Percentiles rank a stretch among this genome's conserved stretches.
Evolutionary conservation across 1,139 yeast genomes (phyloP).

Genomic region (Geotrichum australiense): DNA sequence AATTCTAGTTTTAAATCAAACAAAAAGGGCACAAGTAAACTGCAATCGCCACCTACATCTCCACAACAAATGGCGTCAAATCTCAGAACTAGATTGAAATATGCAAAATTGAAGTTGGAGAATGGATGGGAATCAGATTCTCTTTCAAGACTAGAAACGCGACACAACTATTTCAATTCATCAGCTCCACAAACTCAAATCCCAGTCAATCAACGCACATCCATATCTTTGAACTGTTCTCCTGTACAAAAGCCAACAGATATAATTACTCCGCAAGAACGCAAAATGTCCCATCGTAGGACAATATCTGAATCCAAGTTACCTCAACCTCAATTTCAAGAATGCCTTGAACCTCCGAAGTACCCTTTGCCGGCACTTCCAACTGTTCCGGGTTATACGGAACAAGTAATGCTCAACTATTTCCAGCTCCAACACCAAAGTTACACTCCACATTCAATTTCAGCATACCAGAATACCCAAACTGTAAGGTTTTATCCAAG

Average conservation of each 20-base stretch:
- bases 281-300: constrained; percentile 5
- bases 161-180: not conserved
- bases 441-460: too few relatives aligned
- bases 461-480: too few relatives aligned
- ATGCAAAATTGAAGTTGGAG: constrained; percentile 13
- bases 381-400: too few relatives aligned
- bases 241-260: not conserved
- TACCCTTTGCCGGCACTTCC: too few relatives aligned
- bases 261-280: not conserved
- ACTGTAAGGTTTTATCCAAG: too few relatives aligned
- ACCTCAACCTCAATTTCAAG: too few relatives aligned
- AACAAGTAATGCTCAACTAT: too few relatives aligned
- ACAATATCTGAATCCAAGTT: constrained; percentile 10
- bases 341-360: too few relatives aligned
- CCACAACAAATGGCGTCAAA: constrained; percentile 13
- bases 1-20: not conserved
- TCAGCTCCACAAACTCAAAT: not conserved
- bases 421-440: too few relatives aligned
- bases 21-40: not conserved
- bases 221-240: constrained; percentile 4
- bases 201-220: not conserved
- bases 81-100: constrained; percentile 10
- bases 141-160: constrained; percentile 11
- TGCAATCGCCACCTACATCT: not conserved
- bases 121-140: constrained; percentile 17